Evolutionary conservation across 805 yeast genomes (phyloP).

Genomic region (Kockiozyma suomiensis): DNA sequence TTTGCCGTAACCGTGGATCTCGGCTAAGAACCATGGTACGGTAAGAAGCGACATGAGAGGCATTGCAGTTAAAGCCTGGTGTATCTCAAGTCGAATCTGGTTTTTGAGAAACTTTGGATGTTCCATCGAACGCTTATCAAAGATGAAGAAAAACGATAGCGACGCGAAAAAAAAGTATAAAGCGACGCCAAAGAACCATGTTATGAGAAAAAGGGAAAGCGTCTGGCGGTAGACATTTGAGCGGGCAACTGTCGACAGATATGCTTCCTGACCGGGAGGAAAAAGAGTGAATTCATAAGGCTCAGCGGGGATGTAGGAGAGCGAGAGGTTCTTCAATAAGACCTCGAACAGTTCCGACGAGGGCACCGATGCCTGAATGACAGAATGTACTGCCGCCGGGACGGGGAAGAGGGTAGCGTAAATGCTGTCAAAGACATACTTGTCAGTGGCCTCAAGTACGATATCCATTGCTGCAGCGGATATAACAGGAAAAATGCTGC

Average conservation of each 20-base stretch:
- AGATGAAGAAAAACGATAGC: conserved; percentile 73
- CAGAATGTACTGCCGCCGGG: conserved; percentile 21
- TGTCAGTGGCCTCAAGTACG: conserved; percentile 78
- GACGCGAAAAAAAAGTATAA: conserved; percentile 76
- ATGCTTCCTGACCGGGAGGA: conserved; percentile 24
- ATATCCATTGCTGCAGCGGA: conserved; percentile 74
- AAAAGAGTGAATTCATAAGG: conserved; percentile 30
- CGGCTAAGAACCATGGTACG: conserved; percentile 85
- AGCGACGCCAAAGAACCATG: conserved; percentile 84
- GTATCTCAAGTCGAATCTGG: conserved; percentile 83
- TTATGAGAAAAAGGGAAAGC: conserved; percentile 64
- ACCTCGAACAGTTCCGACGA: conserved; percentile 48
- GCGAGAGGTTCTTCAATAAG: conserved; percentile 49
- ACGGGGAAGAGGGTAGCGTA: conserved; percentile 71
- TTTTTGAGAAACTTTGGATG: conserved; percentile 96
- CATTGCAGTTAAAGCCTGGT: conserved; percentile 75
- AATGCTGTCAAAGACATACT: conserved; percentile 68
- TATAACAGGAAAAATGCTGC: too few species aligned
- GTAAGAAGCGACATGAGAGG: conserved; percentile 89
- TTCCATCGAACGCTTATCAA: conserved; percentile 86
- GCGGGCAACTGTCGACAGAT: conserved; percentile 66
- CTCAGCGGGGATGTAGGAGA: conserved; percentile 21
- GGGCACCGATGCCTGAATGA: conserved; percentile 51
- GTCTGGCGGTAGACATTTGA: conserved; percentile 72
- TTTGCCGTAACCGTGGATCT: conserved; percentile 78